A percentile compares a stretch with the other conserved stretches of the same genome.
These are phyloP conservation scores for Amanita subjunquillea DNA, from an alignment of 768 basidiomycete genomes.

Conservation along the genomic window DNA sequence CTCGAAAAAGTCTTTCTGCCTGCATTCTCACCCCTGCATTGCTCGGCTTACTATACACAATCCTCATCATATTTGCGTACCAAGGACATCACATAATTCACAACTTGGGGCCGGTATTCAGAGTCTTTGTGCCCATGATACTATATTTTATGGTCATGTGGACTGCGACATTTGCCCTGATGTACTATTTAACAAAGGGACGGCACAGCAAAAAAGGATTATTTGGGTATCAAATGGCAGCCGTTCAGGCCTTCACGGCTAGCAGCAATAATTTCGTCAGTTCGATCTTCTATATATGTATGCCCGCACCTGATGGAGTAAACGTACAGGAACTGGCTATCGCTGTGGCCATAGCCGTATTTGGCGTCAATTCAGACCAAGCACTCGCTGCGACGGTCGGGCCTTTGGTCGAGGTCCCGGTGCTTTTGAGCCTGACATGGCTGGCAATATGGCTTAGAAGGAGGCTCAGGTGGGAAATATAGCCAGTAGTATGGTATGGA, in stretches of 20 bases:
- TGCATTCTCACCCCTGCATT: constrained; percentile 47
- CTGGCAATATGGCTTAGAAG: constrained; percentile 32
- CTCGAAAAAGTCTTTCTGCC: constrained; percentile 46
- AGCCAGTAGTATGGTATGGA: no score
- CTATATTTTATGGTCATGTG: constrained; percentile 63
- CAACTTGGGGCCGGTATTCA: constrained; percentile 69
- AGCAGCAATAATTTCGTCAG: constrained; percentile 64
- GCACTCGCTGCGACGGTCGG: constrained; percentile 55
- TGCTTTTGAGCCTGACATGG: constrained; percentile 55
- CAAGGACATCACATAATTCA: constrained; percentile 61
- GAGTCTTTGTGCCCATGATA: constrained; percentile 71
- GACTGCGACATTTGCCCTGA: constrained; percentile 45
- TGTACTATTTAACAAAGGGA: constrained; percentile 27
- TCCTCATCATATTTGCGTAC: constrained; percentile 66
- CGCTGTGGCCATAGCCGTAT: constrained; percentile 38
- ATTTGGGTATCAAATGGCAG: constrained; percentile 61
- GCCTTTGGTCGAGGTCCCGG: constrained; percentile 64
- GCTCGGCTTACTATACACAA: constrained; percentile 56
- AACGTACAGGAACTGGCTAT: no score
- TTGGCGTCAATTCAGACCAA: constrained; percentile 69
- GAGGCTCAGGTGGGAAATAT: constrained; percentile 27
- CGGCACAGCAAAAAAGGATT: constrained; percentile 3
- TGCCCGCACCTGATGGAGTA: no score
- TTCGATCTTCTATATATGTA: constrained; percentile 2
- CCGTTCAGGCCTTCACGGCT: constrained; percentile 45